phyloP scores from a whole-genome alignment of 1,284 basidiomycete species.

The Bondarzewia mesenterica region DNA sequence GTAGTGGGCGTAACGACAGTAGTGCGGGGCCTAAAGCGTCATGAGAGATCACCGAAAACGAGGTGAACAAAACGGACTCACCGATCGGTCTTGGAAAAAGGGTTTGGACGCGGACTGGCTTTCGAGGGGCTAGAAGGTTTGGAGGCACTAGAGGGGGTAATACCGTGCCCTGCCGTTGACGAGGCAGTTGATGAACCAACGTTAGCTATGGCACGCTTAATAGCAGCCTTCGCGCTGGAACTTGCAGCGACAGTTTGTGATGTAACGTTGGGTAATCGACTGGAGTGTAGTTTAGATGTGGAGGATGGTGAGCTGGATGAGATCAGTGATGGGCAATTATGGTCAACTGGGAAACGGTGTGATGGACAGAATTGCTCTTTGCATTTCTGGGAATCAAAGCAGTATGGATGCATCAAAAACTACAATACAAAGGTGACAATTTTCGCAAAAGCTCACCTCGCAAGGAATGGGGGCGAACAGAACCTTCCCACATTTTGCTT shows the following conservation, averaged over 20 bases:
- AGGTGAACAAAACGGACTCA: slow-evolving; percentile 33
- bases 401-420: neutral
- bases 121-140: slow-evolving; percentile 3
- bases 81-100: slow-evolving; percentile 66
- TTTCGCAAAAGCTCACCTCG: slow-evolving; percentile 37
- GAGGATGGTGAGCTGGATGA: slow-evolving; percentile 10
- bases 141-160: slow-evolving; percentile 2
- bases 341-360: slow-evolving; percentile 67
- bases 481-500: slow-evolving; percentile 58
- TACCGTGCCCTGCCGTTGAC: slow-evolving; percentile 15
- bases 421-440: neutral
- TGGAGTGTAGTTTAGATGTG: slow-evolving; percentile 2
- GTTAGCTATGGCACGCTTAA: slow-evolving; percentile 28
- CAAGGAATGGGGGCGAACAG: slow-evolving; percentile 68
- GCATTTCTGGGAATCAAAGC: slow-evolving; percentile 42
- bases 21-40: slow-evolving; percentile 41
- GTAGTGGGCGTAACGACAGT: slow-evolving; percentile 8
- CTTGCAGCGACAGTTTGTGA: slow-evolving; percentile 29
- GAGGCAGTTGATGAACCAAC: no score
- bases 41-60: slow-evolving; percentile 54
- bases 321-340: slow-evolving; percentile 37
- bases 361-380: slow-evolving; percentile 60
- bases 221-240: slow-evolving; percentile 32
- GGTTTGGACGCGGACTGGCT: slow-evolving; percentile 24
- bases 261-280: slow-evolving; percentile 11